Percentiles rank a stretch among this genome's conserved stretches.
Evolutionary conservation across 768 basidiomycete genomes (phyloP).

Genomic region (Mycena rosella): DNA sequence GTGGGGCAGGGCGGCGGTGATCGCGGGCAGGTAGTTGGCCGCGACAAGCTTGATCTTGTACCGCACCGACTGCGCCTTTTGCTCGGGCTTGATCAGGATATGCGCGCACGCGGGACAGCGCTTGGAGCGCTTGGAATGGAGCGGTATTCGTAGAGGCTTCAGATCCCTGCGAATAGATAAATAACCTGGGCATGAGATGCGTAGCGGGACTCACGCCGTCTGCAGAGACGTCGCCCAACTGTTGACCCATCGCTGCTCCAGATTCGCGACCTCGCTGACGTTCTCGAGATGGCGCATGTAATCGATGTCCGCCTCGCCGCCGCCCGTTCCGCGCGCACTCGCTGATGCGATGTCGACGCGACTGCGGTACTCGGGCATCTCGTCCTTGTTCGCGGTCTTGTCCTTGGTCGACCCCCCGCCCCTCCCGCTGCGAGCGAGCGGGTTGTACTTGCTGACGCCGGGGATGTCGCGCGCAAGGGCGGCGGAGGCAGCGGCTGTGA

Average conservation of each 20-base stretch:
- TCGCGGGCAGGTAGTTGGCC: slow-evolving; percentile 91
- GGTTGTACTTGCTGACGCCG: slow-evolving; percentile 84
- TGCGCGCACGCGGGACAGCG: slow-evolving; percentile 97
- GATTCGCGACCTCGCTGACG: slow-evolving; percentile 70
- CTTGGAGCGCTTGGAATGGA: slow-evolving; percentile 95
- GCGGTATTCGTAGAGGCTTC: slow-evolving; percentile 89
- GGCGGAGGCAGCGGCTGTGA: slow-evolving; percentile 91
- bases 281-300: slow-evolving; percentile 74
- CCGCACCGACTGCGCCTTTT: slow-evolving; percentile 93
- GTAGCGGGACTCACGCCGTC: slow-evolving; percentile 63
- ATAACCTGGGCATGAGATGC: slow-evolving; percentile 15
- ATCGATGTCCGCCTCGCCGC: slow-evolving; percentile 79
- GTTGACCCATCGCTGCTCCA: slow-evolving; percentile 85
- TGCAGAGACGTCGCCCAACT: slow-evolving; percentile 82
- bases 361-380: slow-evolving; percentile 82
- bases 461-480: slow-evolving; percentile 91
- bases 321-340: slow-evolving; percentile 66
- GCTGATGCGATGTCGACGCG: slow-evolving; percentile 74
- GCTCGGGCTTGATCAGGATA: slow-evolving; percentile 98
- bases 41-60: slow-evolving; percentile 99
- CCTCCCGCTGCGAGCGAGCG: slow-evolving; percentile 63
- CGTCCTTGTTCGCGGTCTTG: slow-evolving; percentile 77
- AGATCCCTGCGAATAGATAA: slow-evolving; percentile 70
- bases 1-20: slow-evolving; percentile 79
- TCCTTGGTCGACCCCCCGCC: slow-evolving; percentile 67